Conservation (phyloP, 1,284 basidiomycete genomes). For the Puccinia coronata region DNA sequence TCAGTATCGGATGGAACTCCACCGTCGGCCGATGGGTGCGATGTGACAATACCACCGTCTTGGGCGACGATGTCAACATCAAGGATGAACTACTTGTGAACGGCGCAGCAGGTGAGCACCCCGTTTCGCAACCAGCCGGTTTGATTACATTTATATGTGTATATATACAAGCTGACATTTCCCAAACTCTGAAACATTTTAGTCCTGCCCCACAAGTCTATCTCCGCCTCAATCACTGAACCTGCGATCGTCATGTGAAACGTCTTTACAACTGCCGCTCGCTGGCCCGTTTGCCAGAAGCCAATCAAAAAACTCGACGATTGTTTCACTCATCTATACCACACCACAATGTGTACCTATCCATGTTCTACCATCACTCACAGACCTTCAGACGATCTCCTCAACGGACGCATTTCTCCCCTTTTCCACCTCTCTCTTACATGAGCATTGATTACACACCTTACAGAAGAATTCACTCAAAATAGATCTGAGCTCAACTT, state of each 20-base stretch:
- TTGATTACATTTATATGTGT: neutral
- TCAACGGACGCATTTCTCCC: neutral
- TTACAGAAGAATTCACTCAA: neutral
- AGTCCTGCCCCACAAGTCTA: conserved; percentile 48
- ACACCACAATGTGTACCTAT: neutral
- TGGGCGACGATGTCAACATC: conserved; percentile 64
- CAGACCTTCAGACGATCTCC: neutral
- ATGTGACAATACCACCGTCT: conserved; percentile 63
- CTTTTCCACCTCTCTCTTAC: neutral
- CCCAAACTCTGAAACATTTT: neutral
- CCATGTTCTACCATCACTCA: too few species aligned
- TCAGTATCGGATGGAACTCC: conserved; percentile 62
- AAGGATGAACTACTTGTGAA: conserved; percentile 64
- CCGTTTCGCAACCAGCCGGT: neutral
- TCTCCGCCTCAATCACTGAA: conserved; percentile 45
- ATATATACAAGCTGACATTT: too few species aligned
- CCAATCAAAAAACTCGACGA: too few species aligned
- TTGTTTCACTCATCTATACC: neutral
- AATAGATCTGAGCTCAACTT: neutral
- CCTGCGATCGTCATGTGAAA: conserved; percentile 43
- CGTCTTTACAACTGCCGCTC: neutral
- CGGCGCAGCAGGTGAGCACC: conserved; percentile 59
- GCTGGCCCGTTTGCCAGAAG: too few species aligned
- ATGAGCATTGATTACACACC: too few species aligned
- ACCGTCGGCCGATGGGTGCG: conserved; percentile 63